Conservation (phyloP, 1,284 basidiomycete species). For the Sporisorium exsertum region DNA sequence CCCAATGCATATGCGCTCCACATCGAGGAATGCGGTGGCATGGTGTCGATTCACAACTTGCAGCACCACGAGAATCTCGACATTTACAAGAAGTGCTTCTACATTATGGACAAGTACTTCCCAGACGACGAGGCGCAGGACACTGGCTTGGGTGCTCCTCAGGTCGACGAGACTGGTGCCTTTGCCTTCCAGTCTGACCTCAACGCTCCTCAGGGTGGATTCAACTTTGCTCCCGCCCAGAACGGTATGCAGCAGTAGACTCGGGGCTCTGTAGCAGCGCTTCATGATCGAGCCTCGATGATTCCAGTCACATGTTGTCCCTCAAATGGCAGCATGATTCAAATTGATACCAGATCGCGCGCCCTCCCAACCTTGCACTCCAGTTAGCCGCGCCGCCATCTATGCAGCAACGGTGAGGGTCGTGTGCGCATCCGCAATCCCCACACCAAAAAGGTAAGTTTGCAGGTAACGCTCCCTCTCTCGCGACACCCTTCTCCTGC, state of each 20-base stretch:
- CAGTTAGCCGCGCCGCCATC: background rate
- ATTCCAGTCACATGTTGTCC: background rate
- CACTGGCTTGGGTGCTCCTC: constrained; percentile 81
- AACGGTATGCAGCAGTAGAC: constrained; percentile 61
- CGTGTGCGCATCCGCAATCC: constrained; percentile 4
- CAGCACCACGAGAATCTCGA: constrained; percentile 99
- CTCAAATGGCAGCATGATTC: background rate
- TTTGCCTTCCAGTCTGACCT: constrained; percentile 79
- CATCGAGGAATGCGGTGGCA: constrained; percentile 95
- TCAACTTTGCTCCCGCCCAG: constrained; percentile 61
- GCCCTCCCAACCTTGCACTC: background rate
- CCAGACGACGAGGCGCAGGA: constrained; percentile 71
- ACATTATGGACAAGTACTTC: constrained; percentile 76
- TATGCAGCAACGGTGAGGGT: background rate
- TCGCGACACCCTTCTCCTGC: background rate
- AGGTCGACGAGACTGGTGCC: constrained; percentile 83
- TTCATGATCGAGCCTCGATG: no score
- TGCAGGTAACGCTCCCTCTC: constrained; percentile 9
- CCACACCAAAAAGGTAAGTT: constrained; percentile 43
- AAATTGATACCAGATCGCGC: constrained; percentile 27
- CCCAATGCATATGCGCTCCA: constrained; percentile 93
- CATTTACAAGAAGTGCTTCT: constrained; percentile 99
- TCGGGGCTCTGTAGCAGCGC: background rate
- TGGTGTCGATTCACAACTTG: constrained; percentile 95
- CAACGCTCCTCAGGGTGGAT: constrained; percentile 66